Evolutionary conservation across 2,329 filamentous ascomycete genomes (phyloP).

Genomic region (Arachnomyces sp.): DNA sequence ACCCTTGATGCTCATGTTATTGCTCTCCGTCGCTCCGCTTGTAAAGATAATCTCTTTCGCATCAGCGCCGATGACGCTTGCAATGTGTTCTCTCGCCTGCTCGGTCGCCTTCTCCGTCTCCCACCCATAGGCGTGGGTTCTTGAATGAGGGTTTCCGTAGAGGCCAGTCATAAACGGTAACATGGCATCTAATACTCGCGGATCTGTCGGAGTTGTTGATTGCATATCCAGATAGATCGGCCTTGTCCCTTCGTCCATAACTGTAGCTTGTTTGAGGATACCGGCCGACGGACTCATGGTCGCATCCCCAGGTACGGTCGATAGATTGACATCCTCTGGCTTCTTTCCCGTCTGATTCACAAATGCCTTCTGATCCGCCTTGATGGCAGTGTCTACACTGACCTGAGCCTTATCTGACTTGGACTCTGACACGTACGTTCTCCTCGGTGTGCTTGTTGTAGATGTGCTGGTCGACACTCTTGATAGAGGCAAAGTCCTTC

Average conservation of each 20-base stretch:
- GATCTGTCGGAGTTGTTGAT: slow-evolving; percentile 90
- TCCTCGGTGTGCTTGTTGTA: slow-evolving; percentile 27
- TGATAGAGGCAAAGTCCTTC: no score
- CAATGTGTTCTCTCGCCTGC: slow-evolving; percentile 74
- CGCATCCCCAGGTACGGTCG: slow-evolving; percentile 53
- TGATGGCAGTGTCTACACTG: slow-evolving; percentile 73
- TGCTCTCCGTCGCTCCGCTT: slow-evolving; percentile 94
- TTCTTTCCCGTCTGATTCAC: slow-evolving; percentile 49
- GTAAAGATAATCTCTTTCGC: slow-evolving; percentile 99
- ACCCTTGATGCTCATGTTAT: slow-evolving; percentile 99
- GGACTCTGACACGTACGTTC: slow-evolving; percentile 77
- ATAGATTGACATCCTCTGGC: slow-evolving; percentile 52
- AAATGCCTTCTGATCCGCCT: slow-evolving; percentile 77
- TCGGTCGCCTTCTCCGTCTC: slow-evolving; percentile 94
- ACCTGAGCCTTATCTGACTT: slow-evolving; percentile 65
- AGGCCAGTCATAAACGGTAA: slow-evolving; percentile 86
- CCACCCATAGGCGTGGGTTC: slow-evolving; percentile 97
- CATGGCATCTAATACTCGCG: slow-evolving; percentile 93
- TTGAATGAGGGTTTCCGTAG: slow-evolving; percentile 94
- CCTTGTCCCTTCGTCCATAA: slow-evolving; percentile 86
- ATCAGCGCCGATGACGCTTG: slow-evolving; percentile 82
- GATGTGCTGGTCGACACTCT: no score
- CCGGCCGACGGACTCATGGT: slow-evolving; percentile 76
- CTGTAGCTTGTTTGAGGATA: slow-evolving; percentile 80
- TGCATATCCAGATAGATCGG: slow-evolving; percentile 99